Evolutionary conservation across 2,329 filamentous ascomycete genomes (phyloP).

Genomic region (Podosphaera aphanis): DNA sequence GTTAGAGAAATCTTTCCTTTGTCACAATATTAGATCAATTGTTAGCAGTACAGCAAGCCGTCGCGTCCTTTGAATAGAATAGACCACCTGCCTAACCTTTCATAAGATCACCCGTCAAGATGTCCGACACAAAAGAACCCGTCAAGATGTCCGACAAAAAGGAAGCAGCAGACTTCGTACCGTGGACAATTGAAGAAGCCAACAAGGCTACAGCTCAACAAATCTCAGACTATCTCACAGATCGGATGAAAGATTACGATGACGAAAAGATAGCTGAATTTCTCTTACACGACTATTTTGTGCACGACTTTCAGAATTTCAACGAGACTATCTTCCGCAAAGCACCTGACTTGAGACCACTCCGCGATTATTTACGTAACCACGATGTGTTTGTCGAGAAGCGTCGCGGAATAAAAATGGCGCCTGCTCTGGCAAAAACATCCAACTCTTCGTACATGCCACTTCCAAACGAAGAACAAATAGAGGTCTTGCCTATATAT

Average conservation of each 20-base stretch:
- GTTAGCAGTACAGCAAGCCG: not conserved
- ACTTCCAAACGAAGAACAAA: not conserved
- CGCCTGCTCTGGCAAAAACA: not conserved
- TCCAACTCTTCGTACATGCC: not conserved
- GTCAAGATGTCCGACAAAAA: too few species aligned
- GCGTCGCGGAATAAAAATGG: not conserved
- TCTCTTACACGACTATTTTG: not conserved
- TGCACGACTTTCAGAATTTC: not conserved
- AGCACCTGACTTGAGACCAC: not conserved
- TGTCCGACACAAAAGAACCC: not conserved
- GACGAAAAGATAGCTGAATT: not conserved
- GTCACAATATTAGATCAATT: not conserved
- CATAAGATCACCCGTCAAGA: not conserved
- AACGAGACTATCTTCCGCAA: not conserved
- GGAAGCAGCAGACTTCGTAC: not conserved
- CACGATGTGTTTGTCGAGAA: not conserved
- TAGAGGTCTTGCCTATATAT: not conserved
- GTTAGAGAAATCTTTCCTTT: not conserved
- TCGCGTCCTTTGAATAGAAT: conserved; percentile 1
- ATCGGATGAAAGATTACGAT: not conserved
- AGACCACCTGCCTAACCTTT: not conserved
- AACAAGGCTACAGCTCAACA: not conserved
- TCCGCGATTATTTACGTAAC: not conserved
- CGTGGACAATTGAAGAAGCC: not conserved
- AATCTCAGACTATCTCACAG: not conserved